Evolutionary conservation across 495 filamentous ascomycete species (phyloP).

Genomic region (Tetracladium marchalianum): DNA sequence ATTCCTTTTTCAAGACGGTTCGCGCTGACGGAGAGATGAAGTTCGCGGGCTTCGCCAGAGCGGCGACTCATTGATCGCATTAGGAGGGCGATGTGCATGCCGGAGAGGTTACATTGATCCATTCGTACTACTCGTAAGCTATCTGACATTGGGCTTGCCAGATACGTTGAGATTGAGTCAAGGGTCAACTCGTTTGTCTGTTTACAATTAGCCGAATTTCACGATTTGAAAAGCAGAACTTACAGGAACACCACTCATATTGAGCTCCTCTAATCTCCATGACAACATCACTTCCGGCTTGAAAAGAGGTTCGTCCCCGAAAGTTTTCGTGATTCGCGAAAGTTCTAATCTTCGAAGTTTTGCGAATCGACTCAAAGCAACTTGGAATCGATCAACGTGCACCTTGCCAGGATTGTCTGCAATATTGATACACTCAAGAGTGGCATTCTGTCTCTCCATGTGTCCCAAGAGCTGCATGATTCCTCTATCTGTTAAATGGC

Average conservation of each 20-base stretch:
- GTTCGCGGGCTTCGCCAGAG: slow-evolving; percentile 43
- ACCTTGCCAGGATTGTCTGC: slow-evolving; percentile 67
- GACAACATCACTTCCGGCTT: slow-evolving; percentile 54
- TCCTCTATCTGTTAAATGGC: slow-evolving; percentile 54
- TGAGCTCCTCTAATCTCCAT: slow-evolving; percentile 69
- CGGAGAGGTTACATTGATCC: slow-evolving; percentile 72
- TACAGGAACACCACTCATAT: slow-evolving; percentile 56
- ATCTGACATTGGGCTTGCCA: slow-evolving; percentile 52
- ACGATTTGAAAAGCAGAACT: slow-evolving; percentile 11
- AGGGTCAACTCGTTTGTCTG: slow-evolving; percentile 44
- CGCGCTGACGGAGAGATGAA: slow-evolving; percentile 71
- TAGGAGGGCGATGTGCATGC: slow-evolving; percentile 66
- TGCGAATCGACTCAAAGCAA: slow-evolving; percentile 27
- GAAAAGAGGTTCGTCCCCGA: slow-evolving; percentile 53
- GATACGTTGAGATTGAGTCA: slow-evolving; percentile 52
- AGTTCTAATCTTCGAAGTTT: slow-evolving; percentile 63
- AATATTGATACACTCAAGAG: slow-evolving; percentile 67
- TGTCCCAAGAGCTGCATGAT: slow-evolving; percentile 48
- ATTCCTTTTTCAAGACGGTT: slow-evolving; percentile 69
- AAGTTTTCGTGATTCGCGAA: slow-evolving; percentile 54
- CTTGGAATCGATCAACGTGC: slow-evolving; percentile 47
- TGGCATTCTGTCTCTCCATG: slow-evolving; percentile 54
- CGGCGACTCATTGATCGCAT: slow-evolving; percentile 58
- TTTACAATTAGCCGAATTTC: slow-evolving; percentile 1
- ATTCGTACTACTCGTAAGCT: slow-evolving; percentile 60